These are phyloP conservation scores for Beauveria sp. DNA, from an alignment of 2,329 filamentous ascomycete species.

Conservation along the genomic window DNA sequence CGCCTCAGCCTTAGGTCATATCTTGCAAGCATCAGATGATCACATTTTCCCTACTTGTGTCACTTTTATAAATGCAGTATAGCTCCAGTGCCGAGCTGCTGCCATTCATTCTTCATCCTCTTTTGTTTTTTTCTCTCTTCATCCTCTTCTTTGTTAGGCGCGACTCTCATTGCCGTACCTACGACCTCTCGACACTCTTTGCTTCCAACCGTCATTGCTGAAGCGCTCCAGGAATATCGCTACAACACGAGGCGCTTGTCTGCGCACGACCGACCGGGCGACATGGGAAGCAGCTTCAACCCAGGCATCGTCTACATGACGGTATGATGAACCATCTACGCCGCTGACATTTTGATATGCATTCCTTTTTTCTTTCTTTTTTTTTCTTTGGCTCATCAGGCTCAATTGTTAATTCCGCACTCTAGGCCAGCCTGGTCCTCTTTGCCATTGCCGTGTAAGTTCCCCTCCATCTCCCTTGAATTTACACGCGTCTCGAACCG, in stretches of 20 bases:
- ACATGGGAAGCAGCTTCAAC: neutral
- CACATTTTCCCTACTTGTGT: too few species aligned
- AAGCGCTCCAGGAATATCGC: neutral
- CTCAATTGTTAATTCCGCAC: neutral
- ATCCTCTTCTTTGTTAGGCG: too few species aligned
- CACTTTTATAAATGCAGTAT: too few species aligned
- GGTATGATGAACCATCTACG: neutral
- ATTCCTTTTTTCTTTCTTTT: neutral
- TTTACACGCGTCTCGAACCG: neutral
- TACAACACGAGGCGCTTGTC: neutral
- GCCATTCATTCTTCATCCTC: too few species aligned
- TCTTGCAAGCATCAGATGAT: too few species aligned
- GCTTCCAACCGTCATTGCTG: too few species aligned
- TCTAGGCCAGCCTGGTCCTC: slow-evolving; percentile 8
- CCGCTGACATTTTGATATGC: neutral
- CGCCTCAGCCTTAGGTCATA: too few species aligned
- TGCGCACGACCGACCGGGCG: neutral
- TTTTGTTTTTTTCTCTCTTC: too few species aligned
- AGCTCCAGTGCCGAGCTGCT: too few species aligned
- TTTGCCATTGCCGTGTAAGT: slow-evolving; percentile 11
- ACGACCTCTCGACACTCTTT: too few species aligned
- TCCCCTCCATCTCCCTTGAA: neutral
- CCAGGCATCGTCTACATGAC: slow-evolving; percentile 12
- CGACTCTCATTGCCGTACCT: too few species aligned
- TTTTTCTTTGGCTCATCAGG: neutral